Conservation (phyloP, 2,329 filamentous ascomycete genomes). For the Microascus cirrosus region DNA sequence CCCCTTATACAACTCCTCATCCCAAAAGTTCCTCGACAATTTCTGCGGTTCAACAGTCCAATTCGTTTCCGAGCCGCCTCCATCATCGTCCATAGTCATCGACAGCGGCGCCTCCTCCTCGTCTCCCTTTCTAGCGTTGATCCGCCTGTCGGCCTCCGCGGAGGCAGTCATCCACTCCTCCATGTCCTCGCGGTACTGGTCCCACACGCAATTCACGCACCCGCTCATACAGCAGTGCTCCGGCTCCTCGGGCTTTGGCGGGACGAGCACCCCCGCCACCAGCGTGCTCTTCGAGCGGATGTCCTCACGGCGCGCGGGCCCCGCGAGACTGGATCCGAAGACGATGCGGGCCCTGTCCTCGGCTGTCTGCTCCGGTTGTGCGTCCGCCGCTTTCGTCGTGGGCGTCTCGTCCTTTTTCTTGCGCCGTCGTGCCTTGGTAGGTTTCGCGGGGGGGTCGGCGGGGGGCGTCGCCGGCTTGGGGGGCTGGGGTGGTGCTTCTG, state of each 20-base stretch:
- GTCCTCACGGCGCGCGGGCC: slow-evolving; percentile 51
- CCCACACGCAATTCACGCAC: slow-evolving; percentile 97
- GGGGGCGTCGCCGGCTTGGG: not conserved
- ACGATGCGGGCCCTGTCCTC: slow-evolving; percentile 54
- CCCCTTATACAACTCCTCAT: slow-evolving; percentile 61
- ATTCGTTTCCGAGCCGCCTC: slow-evolving; percentile 60
- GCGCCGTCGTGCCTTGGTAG: not conserved
- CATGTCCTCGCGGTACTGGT: slow-evolving; percentile 79
- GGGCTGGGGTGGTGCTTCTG: slow-evolving; percentile 7
- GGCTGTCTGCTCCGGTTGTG: slow-evolving; percentile 30
- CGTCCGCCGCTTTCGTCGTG: slow-evolving; percentile 11
- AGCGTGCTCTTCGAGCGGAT: slow-evolving; percentile 47
- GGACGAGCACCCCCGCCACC: slow-evolving; percentile 71
- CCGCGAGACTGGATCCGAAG: slow-evolving; percentile 70
- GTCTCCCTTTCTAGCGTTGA: slow-evolving; percentile 21
- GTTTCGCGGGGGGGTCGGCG: not conserved
- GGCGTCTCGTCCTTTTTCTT: not conserved
- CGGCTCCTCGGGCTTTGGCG: slow-evolving; percentile 75
- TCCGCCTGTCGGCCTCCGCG: slow-evolving; percentile 47
- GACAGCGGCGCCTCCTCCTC: slow-evolving; percentile 20
- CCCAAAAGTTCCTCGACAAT: slow-evolving; percentile 41
- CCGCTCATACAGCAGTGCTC: slow-evolving; percentile 99
- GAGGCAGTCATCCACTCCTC: slow-evolving; percentile 71
- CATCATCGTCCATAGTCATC: slow-evolving; percentile 67
- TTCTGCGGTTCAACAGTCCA: slow-evolving; percentile 37